Evolutionary conservation across 2,329 filamentous ascomycete genomes (phyloP), one percentile per base, ranked within the genome.

Genomic region (Diaporthe aspalathi): DNA sequence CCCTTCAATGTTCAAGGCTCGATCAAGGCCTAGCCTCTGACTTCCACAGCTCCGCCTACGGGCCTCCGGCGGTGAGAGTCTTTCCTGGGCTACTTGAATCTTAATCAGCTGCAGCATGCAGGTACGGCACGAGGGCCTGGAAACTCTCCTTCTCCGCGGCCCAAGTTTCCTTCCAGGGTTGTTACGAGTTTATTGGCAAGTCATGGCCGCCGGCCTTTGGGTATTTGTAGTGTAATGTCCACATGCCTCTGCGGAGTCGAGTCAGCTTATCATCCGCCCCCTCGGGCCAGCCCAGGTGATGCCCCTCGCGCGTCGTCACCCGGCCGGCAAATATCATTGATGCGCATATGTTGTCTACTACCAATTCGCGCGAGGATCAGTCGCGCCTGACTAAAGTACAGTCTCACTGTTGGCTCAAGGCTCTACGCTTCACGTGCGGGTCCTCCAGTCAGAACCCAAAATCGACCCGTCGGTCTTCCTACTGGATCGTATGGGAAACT

Each of bases 31-130:
- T 11, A 27, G n/a, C 14, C n/a, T 50, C 9, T 20, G 11, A 16
- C 24, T 50, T 50, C 29, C 27, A 49, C 43, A 49, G 22, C 24
- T 14, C 20, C 35, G 60, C 60, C 43, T 50, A 24, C 60, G 60
- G 60, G 20, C 60, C 60, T 65, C 60, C 60, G 60, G 60, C 45
- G 60, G 60, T 65, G 60, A 65, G 40, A 17, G 17, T 2, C 29
- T 1, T 50, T 2, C 5, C 9, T 8, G 12, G 12, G 29, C 12
- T 63, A 11, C 35, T 38, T 12, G 11, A 11, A 7, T 38, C 16
- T 9, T 22, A 16, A 22, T 16, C n/a, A 11, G 27, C n/a, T 17
- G 12, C 22, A 20, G n/a, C 11, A 12, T 57, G 35, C 54, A 40
- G n/a, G n/a, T 11, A 40, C 32, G 11, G 29, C 29, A 54, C 27